Conservation (phyloP, 2,329 filamentous ascomycete species). For the Apiospora aurea region DNA sequence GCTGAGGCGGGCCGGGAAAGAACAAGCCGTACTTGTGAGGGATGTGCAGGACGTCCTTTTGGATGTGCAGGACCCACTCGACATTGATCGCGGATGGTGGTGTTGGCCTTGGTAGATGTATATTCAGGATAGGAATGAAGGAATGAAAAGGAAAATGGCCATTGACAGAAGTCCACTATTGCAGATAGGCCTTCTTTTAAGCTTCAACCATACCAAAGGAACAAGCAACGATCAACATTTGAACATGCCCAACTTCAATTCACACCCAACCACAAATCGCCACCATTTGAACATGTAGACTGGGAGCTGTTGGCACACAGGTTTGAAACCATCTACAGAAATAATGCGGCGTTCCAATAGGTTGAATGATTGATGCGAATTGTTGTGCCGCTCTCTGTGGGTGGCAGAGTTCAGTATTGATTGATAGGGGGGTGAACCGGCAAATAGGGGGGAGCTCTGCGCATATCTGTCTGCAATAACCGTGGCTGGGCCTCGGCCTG, state of each 20-base stretch:
- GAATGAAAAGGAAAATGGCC: too few relatives aligned
- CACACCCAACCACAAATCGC: background rate
- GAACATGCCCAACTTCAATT: background rate
- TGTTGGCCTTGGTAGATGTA: background rate
- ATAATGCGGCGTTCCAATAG: background rate
- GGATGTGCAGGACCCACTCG: background rate
- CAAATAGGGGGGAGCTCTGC: background rate
- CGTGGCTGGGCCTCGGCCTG: background rate
- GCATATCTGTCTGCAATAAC: background rate
- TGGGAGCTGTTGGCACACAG: too few relatives aligned
- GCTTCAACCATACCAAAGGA: background rate
- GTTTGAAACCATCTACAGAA: background rate
- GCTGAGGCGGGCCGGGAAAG: background rate
- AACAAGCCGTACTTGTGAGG: background rate
- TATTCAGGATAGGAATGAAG: background rate
- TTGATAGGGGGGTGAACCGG: background rate
- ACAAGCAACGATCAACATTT: background rate
- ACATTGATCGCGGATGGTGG: background rate
- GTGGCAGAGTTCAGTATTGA: background rate
- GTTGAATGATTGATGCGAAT: background rate
- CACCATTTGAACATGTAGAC: background rate
- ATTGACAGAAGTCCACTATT: too few relatives aligned
- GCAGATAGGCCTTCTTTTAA: background rate
- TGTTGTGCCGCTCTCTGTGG: background rate
- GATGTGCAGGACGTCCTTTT: background rate